Evolutionary conservation across 441 rosid genomes (phyloP).

Genomic region (Erodium trifolium): DNA sequence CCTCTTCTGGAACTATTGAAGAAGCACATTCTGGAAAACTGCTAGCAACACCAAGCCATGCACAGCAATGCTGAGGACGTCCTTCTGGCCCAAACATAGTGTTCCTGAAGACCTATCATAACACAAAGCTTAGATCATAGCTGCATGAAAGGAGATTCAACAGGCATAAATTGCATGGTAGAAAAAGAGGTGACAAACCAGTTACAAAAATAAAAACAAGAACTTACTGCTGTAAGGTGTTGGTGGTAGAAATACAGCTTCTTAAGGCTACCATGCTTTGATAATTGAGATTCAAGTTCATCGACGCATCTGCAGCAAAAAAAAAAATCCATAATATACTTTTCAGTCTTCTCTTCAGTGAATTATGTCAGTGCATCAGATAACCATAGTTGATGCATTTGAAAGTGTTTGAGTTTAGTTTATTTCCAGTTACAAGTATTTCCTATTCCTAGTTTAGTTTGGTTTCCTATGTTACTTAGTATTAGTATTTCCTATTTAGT

Average conservation of each 20-base stretch:
- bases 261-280: slow-evolving; percentile 94
- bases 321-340: slow-evolving; percentile 15
- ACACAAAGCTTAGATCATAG: slow-evolving; percentile 21
- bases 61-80: slow-evolving; percentile 99
- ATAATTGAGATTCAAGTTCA: slow-evolving; percentile 84
- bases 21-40: slow-evolving; percentile 99
- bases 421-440: too few relatives aligned
- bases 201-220: slow-evolving; percentile 13
- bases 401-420: background rate
- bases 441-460: too few relatives aligned
- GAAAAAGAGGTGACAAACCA: slow-evolving; percentile 2
- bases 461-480: too few relatives aligned
- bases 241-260: slow-evolving; percentile 89
- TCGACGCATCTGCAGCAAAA: slow-evolving; percentile 85
- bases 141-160: slow-evolving; percentile 18
- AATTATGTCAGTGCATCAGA: background rate
- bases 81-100: slow-evolving; percentile 99
- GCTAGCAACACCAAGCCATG: slow-evolving; percentile 99
- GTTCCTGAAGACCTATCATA: slow-evolving; percentile 82
- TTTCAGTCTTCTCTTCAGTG: background rate
- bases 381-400: background rate
- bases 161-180: background rate
- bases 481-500: too few relatives aligned
- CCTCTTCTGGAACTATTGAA: slow-evolving; percentile 94
- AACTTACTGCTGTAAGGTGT: slow-evolving; percentile 84